Evolutionary conservation across 306 rosid species (phyloP), one percentile per base, ranked within the genome.

Genomic region (Amphicarpaea edgeworthii): DNA sequence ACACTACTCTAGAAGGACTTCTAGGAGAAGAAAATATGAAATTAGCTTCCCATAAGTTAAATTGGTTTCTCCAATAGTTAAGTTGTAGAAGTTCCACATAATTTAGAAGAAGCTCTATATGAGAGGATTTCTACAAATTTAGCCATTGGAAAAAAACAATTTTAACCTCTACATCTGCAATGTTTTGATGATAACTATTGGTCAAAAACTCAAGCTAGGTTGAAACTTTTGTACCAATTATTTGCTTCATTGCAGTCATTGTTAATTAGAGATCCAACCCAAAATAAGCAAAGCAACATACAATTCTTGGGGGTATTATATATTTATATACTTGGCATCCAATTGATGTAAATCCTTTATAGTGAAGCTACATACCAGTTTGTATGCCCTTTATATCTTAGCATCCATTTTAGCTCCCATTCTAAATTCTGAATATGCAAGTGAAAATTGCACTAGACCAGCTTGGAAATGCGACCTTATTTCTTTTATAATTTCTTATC

Each of bases 281-380:
- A 65, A 21, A 58, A 20, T 37, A 34, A 68, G 41, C 43, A 12
- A 20, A 37, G 3, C 55, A 57, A 21, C 53, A 65, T 54, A 72
- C 62, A 10, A 40, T 55, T 32, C 41, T 6, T n/a, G n/a, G 51
- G 65, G 12, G 21, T 17, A 64, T 43, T 65, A 15, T 57, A 46
- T 66, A 11, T 57, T n/a, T 66, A 11, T 73, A 46, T 55, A 28
- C 37, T 43, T 34, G 8, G 38, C 32, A 37, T 63, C 69, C 61
- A 64, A 53, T 66, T 42, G 21, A 59, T 20, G 61, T 45, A 41
- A 41, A 57, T 67, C 68, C 68, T 14, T 75, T 75, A 51, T 0
- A 1, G 51, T 32, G 12, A 17, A 34, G n/a, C 37, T 53, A 28
- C 32, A 64, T 42, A 30, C 55, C 7, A 32, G n/a, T 62, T 70